Evolutionary conservation across 306 rosid species (phyloP).

Genomic region (Cucurbita pepo): DNA sequence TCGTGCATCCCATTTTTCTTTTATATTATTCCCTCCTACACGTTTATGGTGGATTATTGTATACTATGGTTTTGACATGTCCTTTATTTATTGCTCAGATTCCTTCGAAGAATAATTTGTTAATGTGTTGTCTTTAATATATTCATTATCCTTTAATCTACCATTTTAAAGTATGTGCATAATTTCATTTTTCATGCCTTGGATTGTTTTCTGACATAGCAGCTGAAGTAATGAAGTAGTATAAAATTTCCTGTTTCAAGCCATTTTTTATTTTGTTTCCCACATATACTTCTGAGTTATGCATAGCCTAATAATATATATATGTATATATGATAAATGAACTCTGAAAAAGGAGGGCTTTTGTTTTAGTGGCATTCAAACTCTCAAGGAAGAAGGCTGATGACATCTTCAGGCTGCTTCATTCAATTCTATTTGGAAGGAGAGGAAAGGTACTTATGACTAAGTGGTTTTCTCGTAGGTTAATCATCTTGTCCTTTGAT

Average conservation of each 20-base stretch:
- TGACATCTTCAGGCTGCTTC: conserved; percentile 74
- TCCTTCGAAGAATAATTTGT: background rate
- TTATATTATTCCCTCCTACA: background rate
- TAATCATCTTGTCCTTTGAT: background rate
- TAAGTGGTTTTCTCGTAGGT: background rate
- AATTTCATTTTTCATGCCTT: background rate
- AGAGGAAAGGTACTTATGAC: conserved; percentile 70
- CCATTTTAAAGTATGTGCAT: background rate
- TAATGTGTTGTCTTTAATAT: too few species aligned
- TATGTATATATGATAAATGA: background rate
- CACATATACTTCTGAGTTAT: background rate
- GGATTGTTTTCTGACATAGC: background rate
- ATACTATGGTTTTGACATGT: background rate
- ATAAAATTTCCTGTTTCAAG: background rate
- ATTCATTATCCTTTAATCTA: too few species aligned
- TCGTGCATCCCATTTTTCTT: background rate
- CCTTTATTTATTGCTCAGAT: background rate
- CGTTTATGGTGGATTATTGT: background rate
- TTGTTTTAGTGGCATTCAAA: conserved; percentile 63
- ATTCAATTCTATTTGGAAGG: conserved; percentile 82
- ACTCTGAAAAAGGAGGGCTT: background rate
- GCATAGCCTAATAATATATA: background rate
- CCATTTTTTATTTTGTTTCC: background rate
- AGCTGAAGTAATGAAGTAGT: background rate
- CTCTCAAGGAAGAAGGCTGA: conserved; percentile 73